Percentiles rank a stretch among this genome's conserved stretches.
Conservation (phyloP, 805 yeast species). For the Lipomyces kockii region DNA sequence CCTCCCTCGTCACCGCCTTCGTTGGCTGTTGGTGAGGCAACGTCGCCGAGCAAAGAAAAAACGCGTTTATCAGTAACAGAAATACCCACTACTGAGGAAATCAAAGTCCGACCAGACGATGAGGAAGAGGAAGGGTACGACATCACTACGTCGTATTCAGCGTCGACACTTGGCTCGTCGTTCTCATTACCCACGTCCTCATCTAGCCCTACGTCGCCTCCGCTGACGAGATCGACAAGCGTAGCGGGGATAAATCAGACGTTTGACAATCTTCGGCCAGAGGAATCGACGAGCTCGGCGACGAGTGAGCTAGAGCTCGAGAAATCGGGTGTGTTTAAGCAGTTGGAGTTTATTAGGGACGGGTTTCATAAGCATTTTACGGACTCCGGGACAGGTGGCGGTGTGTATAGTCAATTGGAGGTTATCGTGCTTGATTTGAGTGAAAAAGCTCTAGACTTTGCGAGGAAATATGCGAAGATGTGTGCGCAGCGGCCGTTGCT, state of each 20-base stretch:
- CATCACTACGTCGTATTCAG: not conserved
- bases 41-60: conserved; percentile 2
- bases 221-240: conserved; percentile 1
- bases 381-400: conserved; percentile 5
- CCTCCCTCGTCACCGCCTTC: conserved; percentile 3
- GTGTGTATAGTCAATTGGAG: conserved; percentile 16
- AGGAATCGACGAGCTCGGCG: not conserved
- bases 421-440: conserved; percentile 20
- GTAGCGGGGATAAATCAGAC: not conserved
- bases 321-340: not conserved
- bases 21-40: not conserved
- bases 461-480: conserved; percentile 4
- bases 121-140: not conserved
- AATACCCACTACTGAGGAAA: not conserved
- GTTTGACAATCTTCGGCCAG: not conserved
- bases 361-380: not conserved
- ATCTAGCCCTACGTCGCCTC: not conserved
- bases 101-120: not conserved
- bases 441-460: conserved; percentile 14
- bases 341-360: not conserved
- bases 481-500: conserved; percentile 17
- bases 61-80: not conserved
- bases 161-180: not conserved
- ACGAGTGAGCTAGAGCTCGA: not conserved
- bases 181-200: not conserved